These are phyloP conservation scores for Quambalaria eucalypti DNA, from an alignment of 1,284 basidiomycete genomes.

Conservation along the genomic window DNA sequence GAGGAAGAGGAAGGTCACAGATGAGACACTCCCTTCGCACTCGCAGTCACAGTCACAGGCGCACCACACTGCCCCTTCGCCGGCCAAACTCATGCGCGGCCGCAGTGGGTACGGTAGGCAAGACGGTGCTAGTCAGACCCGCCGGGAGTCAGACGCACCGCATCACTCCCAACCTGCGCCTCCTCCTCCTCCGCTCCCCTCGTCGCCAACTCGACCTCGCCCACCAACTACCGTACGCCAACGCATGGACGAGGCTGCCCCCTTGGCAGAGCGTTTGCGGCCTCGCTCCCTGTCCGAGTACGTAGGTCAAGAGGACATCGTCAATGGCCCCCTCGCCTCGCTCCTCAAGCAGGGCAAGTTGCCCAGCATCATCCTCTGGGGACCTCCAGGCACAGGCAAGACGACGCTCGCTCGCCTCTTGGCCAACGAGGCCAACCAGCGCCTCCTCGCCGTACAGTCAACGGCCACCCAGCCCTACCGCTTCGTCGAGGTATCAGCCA, in stretches of 20 bases:
- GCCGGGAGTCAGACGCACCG: no score
- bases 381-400: conserved; percentile 55
- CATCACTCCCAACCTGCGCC: no score
- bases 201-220: neutral
- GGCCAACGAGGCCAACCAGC: conserved; percentile 58
- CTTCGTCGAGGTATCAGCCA: conserved; percentile 45
- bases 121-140: no score
- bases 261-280: conserved; percentile 41
- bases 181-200: no score
- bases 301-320: conserved; percentile 31
- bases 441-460: conserved; percentile 54
- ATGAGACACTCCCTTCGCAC: neutral
- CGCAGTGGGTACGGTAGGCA: no score
- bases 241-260: no score
- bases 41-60: neutral
- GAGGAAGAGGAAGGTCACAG: neutral
- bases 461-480: conserved; percentile 9
- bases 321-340: conserved; percentile 31
- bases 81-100: no score
- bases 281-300: conserved; percentile 35
- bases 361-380: conserved; percentile 42
- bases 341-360: conserved; percentile 30
- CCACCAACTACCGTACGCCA: no score
- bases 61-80: no score
- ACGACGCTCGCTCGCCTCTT: conserved; percentile 69